Percentiles rank a stretch among this genome's conserved stretches.
Conservation (phyloP, 495 filamentous ascomycete genomes). For the Penicillium pulvis region DNA sequence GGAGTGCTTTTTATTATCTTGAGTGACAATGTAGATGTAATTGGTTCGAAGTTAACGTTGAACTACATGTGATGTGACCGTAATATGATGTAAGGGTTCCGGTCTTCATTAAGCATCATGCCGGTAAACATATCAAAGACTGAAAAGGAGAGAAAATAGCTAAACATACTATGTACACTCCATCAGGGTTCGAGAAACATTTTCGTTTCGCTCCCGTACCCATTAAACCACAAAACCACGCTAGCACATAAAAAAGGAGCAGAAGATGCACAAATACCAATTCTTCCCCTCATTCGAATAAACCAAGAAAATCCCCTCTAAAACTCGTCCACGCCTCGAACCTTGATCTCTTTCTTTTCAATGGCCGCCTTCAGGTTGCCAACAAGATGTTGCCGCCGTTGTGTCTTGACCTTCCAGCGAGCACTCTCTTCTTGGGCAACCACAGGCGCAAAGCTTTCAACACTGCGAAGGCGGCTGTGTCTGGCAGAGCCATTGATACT, state of each 20-base stretch:
- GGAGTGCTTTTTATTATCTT: not conserved
- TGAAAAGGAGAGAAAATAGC: not conserved
- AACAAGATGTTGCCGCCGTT: constrained; percentile 56
- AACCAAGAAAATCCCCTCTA: constrained; percentile 5
- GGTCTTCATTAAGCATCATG: constrained; percentile 12
- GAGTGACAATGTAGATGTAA: not conserved
- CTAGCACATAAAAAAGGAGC: not conserved
- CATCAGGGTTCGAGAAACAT: not conserved
- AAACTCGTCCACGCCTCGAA: constrained; percentile 39
- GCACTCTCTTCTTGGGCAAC: constrained; percentile 49
- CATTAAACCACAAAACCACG: constrained; percentile 2
- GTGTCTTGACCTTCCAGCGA: constrained; percentile 58
- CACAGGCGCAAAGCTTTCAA: constrained; percentile 36
- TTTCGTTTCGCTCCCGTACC: constrained; percentile 1
- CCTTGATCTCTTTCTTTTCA: constrained; percentile 38
- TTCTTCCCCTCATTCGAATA: constrained; percentile 5
- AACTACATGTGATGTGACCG: constrained; percentile 18
- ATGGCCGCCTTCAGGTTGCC: constrained; percentile 44
- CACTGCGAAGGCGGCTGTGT: constrained; percentile 46
- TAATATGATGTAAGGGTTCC: constrained; percentile 26
- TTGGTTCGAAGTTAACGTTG: not conserved
- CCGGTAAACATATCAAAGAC: constrained; percentile 8
- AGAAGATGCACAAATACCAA: constrained; percentile 8
- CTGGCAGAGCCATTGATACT: constrained; percentile 51
- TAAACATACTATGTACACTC: constrained; percentile 14